Conservation (phyloP, 2,329 filamentous ascomycete genomes). For the Beauveria caledonica region DNA sequence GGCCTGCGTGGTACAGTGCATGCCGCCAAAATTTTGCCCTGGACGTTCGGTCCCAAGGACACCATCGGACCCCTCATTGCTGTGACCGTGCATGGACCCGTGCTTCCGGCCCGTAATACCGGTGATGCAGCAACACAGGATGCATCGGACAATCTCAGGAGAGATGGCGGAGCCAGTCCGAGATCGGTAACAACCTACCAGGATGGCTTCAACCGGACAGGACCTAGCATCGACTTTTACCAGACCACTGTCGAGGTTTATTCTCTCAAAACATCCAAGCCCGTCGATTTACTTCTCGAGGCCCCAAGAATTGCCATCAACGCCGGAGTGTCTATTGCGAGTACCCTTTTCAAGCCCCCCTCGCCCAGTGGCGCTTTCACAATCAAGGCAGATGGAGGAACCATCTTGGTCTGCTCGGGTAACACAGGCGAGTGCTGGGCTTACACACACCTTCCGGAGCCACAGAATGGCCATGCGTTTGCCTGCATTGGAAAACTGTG, state of each 20-base stretch:
- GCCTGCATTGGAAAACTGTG: constrained; percentile 81
- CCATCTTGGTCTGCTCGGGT: constrained; percentile 68
- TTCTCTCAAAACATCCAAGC: constrained; percentile 67
- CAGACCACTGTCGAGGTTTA: constrained; percentile 87
- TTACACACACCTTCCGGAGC: constrained; percentile 45
- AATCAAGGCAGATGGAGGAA: constrained; percentile 64
- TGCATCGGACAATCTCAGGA: constrained; percentile 29
- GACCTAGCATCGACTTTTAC: constrained; percentile 50
- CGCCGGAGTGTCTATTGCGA: constrained; percentile 44
- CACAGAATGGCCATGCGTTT: constrained; percentile 38
- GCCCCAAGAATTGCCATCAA: constrained; percentile 55
- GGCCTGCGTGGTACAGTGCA: constrained; percentile 73
- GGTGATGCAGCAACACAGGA: constrained; percentile 22
- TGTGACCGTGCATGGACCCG: constrained; percentile 71
- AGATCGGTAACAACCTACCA: constrained; percentile 32
- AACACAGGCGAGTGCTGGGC: constrained; percentile 82
- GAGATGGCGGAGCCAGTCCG: constrained; percentile 35
- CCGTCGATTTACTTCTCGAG: constrained; percentile 65
- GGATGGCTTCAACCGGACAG: constrained; percentile 26
- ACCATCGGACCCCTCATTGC: constrained; percentile 65
- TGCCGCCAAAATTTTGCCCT: constrained; percentile 74
- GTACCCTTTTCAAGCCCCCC: constrained; percentile 60
- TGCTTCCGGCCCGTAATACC: constrained; percentile 33
- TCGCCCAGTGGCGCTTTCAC: constrained; percentile 64
- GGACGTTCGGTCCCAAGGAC: constrained; percentile 47